phyloP scores from a whole-genome alignment of 495 filamentous ascomycete genomes.

The Talaromyces stipitatus region DNA sequence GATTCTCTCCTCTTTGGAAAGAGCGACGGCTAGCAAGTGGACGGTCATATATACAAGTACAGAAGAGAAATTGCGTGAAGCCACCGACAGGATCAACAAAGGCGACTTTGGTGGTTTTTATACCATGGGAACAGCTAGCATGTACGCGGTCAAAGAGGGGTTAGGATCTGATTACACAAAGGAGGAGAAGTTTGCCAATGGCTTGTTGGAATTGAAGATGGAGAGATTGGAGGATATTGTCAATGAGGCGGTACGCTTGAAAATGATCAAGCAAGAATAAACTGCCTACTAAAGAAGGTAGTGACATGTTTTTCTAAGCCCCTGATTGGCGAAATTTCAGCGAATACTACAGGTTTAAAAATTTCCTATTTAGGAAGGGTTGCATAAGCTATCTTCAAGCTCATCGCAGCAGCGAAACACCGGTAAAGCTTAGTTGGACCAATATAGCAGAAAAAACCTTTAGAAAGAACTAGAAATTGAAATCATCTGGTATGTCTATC shows the following conservation, averaged over 20 bases:
- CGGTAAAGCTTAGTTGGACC: too few species aligned
- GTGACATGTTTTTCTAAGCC: too few species aligned
- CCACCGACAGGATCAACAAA: constrained; percentile 20
- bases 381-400: too few species aligned
- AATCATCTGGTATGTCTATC: too few species aligned
- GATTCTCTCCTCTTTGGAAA: constrained; percentile 34
- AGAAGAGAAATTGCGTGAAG: constrained; percentile 19
- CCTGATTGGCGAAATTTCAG: too few species aligned
- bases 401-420: too few species aligned
- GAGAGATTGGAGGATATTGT: constrained; percentile 23
- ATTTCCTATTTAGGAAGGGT: too few species aligned
- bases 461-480: too few species aligned
- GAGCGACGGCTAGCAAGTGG: constrained; percentile 33
- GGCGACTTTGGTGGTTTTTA: constrained; percentile 29
- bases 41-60: constrained; percentile 23
- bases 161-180: constrained; percentile 21
- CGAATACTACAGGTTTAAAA: too few species aligned
- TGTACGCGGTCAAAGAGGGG: constrained; percentile 18
- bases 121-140: constrained; percentile 18
- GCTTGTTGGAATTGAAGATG: constrained; percentile 19
- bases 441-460: too few species aligned
- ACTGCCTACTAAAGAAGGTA: too few species aligned
- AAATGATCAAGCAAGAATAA: background rate
- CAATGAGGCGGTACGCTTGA: background rate
- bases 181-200: constrained; percentile 21